These are phyloP conservation scores for Fusarium nematophilum DNA, from an alignment of 2,329 filamentous ascomycete genomes.

Conservation along the genomic window DNA sequence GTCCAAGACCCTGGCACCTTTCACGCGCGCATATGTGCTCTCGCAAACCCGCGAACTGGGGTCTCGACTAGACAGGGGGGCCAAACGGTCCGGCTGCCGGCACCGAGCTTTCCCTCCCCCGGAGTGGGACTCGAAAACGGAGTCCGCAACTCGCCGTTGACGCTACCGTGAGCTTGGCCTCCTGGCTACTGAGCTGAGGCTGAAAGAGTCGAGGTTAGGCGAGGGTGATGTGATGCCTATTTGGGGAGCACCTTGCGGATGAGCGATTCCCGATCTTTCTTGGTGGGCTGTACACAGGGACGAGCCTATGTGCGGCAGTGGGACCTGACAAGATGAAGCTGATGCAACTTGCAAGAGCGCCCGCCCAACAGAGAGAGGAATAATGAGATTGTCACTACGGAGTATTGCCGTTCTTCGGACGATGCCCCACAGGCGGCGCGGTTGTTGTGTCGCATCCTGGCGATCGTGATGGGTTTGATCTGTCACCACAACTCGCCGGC, in stretches of 20 bases:
- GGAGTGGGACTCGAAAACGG: background rate
- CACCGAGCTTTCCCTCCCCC: slow-evolving; percentile 16
- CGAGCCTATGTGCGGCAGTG: too few species aligned
- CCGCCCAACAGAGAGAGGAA: too few species aligned
- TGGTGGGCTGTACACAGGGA: too few species aligned
- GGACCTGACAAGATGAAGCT: too few species aligned
- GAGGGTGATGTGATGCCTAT: background rate
- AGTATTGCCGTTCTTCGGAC: background rate
- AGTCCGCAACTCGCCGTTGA: background rate
- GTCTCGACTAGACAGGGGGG: slow-evolving; percentile 8
- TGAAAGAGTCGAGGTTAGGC: slow-evolving; percentile 1
- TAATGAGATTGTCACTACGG: too few species aligned
- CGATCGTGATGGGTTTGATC: too few species aligned
- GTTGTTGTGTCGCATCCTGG: slow-evolving; percentile 3
- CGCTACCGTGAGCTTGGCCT: slow-evolving; percentile 10
- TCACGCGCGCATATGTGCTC: background rate
- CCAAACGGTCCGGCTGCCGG: slow-evolving; percentile 22
- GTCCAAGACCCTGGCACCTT: background rate
- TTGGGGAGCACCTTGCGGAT: too few species aligned
- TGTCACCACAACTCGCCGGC: slow-evolving; percentile 1
- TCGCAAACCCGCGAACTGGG: background rate
- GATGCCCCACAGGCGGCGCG: background rate
- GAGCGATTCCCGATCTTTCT: too few species aligned
- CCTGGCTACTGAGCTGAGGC: slow-evolving; percentile 13
- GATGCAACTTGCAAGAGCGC: too few species aligned